Conservation (phyloP, 1,139 yeast genomes). For the Lodderomyces jiufengensis region DNA sequence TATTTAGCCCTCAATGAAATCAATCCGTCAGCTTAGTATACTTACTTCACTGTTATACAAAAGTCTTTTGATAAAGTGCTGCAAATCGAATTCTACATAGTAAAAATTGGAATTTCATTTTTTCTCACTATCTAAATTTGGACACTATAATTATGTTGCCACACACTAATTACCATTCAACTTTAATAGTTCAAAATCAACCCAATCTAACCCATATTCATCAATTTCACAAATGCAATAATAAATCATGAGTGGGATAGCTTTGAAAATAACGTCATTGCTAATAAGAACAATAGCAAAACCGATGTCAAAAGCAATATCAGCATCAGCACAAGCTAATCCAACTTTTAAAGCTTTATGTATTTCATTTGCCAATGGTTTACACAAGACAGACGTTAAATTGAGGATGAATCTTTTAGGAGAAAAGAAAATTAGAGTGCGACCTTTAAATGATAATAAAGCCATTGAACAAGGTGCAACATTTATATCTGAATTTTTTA, state of each 20-base stretch:
- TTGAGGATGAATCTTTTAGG: constrained; percentile 66
- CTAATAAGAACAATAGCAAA: constrained; percentile 76
- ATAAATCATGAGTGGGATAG: constrained; percentile 48
- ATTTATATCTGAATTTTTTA: constrained; percentile 71
- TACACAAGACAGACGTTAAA: constrained; percentile 64
- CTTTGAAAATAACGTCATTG: constrained; percentile 72
- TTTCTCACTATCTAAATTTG: too few species aligned
- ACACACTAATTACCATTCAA: too few species aligned
- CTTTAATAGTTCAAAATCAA: too few species aligned
- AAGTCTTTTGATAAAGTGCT: too few species aligned
- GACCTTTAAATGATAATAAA: constrained; percentile 80
- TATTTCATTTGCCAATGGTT: constrained; percentile 66
- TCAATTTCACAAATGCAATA: neutral
- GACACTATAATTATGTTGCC: too few species aligned
- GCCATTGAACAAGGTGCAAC: constrained; percentile 86
- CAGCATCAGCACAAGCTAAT: constrained; percentile 75
- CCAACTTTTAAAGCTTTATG: constrained; percentile 61
- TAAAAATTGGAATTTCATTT: too few species aligned
- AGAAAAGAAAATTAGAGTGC: constrained; percentile 51
- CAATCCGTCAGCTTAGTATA: too few species aligned
- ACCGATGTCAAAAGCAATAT: constrained; percentile 72
- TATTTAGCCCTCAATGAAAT: too few species aligned
- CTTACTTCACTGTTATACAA: too few species aligned
- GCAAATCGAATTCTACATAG: too few species aligned
- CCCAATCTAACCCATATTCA: too few species aligned